These are phyloP conservation scores for Isochrysis galbana DNA, from an alignment of 78 protist species.

Conservation along the genomic window DNA sequence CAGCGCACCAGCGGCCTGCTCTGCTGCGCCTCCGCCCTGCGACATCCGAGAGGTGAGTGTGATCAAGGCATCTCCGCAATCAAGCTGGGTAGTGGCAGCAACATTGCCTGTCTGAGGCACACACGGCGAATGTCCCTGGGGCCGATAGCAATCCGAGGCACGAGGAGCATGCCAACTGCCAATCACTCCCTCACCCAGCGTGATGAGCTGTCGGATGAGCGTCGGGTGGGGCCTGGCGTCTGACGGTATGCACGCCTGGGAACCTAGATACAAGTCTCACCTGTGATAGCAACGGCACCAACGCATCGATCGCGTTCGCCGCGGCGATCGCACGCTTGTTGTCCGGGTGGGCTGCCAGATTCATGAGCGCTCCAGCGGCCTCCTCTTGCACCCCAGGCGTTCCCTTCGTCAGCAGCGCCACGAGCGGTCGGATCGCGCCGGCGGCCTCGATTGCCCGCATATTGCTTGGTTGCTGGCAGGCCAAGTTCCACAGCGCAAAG, in stretches of 20 bases:
- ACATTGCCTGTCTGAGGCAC: no score
- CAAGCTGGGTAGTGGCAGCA: no score
- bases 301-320: background rate
- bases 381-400: background rate
- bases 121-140: no score
- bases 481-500: background rate
- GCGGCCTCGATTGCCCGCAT: conserved; percentile 13
- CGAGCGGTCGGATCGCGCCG: background rate
- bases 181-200: no score
- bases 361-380: background rate
- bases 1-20: conserved; percentile 13
- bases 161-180: no score
- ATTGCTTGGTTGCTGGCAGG: background rate
- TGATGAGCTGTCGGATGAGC: no score
- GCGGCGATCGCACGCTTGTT: conserved; percentile 10
- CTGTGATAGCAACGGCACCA: background rate
- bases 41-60: no score
- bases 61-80: no score
- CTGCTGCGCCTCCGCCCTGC: background rate
- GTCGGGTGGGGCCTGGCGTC: no score
- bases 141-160: no score
- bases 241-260: no score
- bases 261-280: no score
- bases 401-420: conserved; percentile 9
- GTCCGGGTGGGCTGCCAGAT: conserved; percentile 10